Base-by-base conservation (phyloP, 805 yeast genomes). In the Spathaspora boniae region DNA sequence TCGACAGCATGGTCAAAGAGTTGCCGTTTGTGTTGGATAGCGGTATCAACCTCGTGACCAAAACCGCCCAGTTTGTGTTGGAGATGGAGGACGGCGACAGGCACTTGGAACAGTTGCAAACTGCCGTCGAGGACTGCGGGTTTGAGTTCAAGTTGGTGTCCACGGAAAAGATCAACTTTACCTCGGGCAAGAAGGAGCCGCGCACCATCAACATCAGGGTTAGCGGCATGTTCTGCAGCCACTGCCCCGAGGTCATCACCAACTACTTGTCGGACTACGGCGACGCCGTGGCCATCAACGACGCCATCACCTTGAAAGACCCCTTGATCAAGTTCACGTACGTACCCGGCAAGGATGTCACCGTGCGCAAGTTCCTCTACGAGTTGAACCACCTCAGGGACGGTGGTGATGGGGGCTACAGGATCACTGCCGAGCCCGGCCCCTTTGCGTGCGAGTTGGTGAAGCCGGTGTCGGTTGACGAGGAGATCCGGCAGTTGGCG, bases 291-390 rank as follows among this genome's bases (percentile, higher is more conserved):
- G 67, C 76, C 8, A 64, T 78, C 9, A 71, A 74, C 24, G 76
- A 78, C 37, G 73, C 78, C 2, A 66, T 80, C 33, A 65, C 84
- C 0, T 56, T 79, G 38, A 56, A 64, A 6, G 57, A 70, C 33
- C 89, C 88, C 3, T 71, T 60, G 46, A 70, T 83, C 29, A 76
- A 73, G 45, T 73, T 84, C 51, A 78, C 82, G 0, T 84, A 83
- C 48, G 60, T 75, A 17, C 89, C 91, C 1, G 56, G 72, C 14
- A 65, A 72, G 8, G 45, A 51, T 2, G 44, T 80, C 24, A 79
- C 82, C 0, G 68, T 83, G 4, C 62, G 91, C 26, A 58, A 70
- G 16, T 72, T 84, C 28, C 44, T 80, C 11, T 43, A 53, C n/a
- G 74, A 72, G 36, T 60, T 82, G 23, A 60, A 69, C 40, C 68